A percentile compares a stretch with the other conserved stretches of the same genome.
These are phyloP conservation scores for Pulicaria dysenterica DNA, from an alignment of 129 eudicot genomes.

Conservation along the genomic window DNA sequence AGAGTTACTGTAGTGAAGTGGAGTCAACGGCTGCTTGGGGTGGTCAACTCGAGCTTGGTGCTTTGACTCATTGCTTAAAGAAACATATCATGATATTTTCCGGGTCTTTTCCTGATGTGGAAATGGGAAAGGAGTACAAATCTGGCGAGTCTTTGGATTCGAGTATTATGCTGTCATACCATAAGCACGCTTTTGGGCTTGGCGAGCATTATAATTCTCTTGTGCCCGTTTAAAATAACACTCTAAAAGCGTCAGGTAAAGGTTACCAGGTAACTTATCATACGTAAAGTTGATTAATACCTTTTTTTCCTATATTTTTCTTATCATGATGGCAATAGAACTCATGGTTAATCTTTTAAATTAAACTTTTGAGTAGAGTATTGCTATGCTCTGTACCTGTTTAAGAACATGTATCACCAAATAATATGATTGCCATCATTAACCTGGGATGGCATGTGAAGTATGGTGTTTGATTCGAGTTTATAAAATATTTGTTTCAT, in stretches of 20 bases:
- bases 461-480: conserved; percentile 25
- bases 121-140: conserved; percentile 98
- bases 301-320: conserved; percentile 17
- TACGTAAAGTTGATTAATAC: conserved; percentile 29
- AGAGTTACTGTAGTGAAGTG: conserved; percentile 78
- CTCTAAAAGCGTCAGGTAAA: background rate
- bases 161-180: conserved; percentile 83
- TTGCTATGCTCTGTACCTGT: conserved; percentile 13
- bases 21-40: conserved; percentile 99
- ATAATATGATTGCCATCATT: conserved; percentile 24
- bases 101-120: conserved; percentile 96
- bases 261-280: background rate
- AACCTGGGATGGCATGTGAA: conserved; percentile 23
- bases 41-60: conserved; percentile 79
- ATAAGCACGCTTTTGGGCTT: conserved; percentile 94
- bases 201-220: conserved; percentile 98
- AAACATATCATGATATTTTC: conserved; percentile 84
- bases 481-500: conserved; percentile 7
- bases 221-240: conserved; percentile 39
- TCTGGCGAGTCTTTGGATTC: conserved; percentile 44
- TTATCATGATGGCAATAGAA: conserved; percentile 21
- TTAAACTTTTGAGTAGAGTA: conserved; percentile 20
- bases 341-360: conserved; percentile 11
- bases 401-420: conserved; percentile 22
- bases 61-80: conserved; percentile 52